phyloP scores from a whole-genome alignment of 768 basidiomycete species.

The Coprinopsis strossmayeri region DNA sequence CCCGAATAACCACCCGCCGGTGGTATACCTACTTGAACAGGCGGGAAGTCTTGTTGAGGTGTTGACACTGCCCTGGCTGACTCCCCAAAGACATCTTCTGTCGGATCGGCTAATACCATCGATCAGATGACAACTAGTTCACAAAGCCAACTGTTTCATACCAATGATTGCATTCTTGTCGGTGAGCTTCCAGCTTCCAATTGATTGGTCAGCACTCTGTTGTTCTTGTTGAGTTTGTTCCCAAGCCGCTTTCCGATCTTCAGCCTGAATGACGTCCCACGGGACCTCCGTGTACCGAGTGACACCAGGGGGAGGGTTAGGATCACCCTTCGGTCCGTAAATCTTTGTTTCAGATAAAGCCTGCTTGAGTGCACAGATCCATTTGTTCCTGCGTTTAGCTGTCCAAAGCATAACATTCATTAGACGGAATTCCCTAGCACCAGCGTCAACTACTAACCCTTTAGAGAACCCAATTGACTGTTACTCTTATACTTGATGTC shows the following conservation, averaged over 20 bases:
- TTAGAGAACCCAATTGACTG: constrained; percentile 71
- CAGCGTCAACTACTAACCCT: constrained; percentile 32
- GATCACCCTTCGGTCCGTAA: constrained; percentile 58
- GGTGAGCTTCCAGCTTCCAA: constrained; percentile 42
- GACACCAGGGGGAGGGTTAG: constrained; percentile 46
- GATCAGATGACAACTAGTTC: background rate
- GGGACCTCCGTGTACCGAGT: constrained; percentile 66
- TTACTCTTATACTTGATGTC: constrained; percentile 90
- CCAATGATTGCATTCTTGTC: constrained; percentile 47
- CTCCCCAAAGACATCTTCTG: constrained; percentile 42
- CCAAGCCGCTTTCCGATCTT: constrained; percentile 28
- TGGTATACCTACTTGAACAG: background rate
- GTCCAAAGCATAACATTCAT: constrained; percentile 11
- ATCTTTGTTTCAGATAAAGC: constrained; percentile 65
- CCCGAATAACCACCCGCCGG: background rate
- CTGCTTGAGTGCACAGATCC: constrained; percentile 82
- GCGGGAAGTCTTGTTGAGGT: background rate
- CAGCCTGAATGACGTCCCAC: constrained; percentile 51
- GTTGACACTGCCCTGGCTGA: constrained; percentile 21
- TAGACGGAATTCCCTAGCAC: background rate
- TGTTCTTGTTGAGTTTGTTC: constrained; percentile 15
- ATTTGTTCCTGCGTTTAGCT: constrained; percentile 84
- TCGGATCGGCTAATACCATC: constrained; percentile 20
- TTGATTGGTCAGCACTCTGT: constrained; percentile 20
- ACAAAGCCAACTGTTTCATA: constrained; percentile 20